A percentile compares a stretch with the other conserved stretches of the same genome.
Conservation (phyloP, 2,329 filamentous ascomycete genomes). For the Chaetothyriales sp. region DNA sequence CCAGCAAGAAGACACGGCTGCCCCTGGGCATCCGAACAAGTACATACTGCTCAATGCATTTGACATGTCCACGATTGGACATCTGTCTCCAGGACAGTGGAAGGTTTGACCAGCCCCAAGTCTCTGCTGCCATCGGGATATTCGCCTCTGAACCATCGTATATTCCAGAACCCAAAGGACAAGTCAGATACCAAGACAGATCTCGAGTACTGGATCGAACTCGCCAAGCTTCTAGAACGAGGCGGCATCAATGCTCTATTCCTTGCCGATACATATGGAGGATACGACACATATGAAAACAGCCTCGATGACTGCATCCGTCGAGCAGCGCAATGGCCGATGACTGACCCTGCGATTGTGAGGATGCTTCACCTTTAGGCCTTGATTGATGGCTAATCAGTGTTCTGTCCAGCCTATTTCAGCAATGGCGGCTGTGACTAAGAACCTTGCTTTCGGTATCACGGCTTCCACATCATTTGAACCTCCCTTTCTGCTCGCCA, state of each 20-base stretch:
- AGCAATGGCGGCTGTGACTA: constrained; percentile 53
- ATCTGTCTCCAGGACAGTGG: constrained; percentile 52
- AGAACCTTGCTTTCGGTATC: constrained; percentile 47
- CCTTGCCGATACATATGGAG: constrained; percentile 44
- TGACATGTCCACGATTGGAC: constrained; percentile 50
- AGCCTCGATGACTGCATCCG: constrained; percentile 47
- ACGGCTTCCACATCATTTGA: constrained; percentile 50
- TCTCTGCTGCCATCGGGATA: neutral
- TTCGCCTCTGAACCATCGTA: neutral
- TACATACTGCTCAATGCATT: constrained; percentile 50
- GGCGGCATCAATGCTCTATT: constrained; percentile 48
- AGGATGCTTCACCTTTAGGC: constrained; percentile 49
- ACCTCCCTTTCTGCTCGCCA: constrained; percentile 46
- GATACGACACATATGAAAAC: constrained; percentile 23
- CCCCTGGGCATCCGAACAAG: constrained; percentile 25
- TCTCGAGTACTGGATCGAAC: constrained; percentile 40
- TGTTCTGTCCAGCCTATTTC: constrained; percentile 37
- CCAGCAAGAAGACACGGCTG: neutral
- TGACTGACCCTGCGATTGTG: constrained; percentile 50
- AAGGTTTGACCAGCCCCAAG: constrained; percentile 31
- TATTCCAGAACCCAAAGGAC: constrained; percentile 41
- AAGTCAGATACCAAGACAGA: constrained; percentile 43
- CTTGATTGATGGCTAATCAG: constrained; percentile 45
- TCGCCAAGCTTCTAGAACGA: constrained; percentile 40
- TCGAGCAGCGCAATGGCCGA: constrained; percentile 48